Evolutionary conservation across 75 land plant genomes (phyloP), one percentile per base, ranked within the genome.

Genomic region (Ceratopteris richardii): DNA sequence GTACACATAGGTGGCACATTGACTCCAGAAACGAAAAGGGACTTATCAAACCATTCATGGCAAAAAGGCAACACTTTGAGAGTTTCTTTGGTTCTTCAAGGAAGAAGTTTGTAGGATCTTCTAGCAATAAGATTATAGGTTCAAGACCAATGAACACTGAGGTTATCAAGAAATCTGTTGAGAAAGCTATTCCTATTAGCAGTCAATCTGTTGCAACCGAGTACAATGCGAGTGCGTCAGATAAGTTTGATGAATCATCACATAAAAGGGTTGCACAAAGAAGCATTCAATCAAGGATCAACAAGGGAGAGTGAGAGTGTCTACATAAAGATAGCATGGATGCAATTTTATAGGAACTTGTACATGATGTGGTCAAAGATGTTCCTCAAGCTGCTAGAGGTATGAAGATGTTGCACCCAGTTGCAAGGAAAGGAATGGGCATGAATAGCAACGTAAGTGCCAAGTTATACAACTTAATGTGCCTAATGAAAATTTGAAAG

Each of bases 391-490:
- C 80, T 19, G 64, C 67, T 60, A 78, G 72, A 26, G 11, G 20
- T 44, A 78, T 80, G 2, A 52, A 52, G 14, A 2, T 14, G 22
- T 1, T 52, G 23, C 54, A 25, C 5, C 28, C 54, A 52, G 25
- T 52, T 22, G 6, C 24, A 12, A 52, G 25, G 27, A 52, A 26
- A 26, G 28, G 54, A 11, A 11, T 52, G 27, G 28, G 54, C 28
- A 2, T 52, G 0, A 62, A 29, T 22, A 20, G 17, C 14, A 46
- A 37, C 40, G 43, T 54, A 85, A 76, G 61, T 70, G 94, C 14
- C 78, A 74, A 55, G 64, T 88, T 11, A 76, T 93, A 33, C 85
- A 83, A 21, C 77, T 93, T 33, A 54, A 69, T 47, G 44, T 79
- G 60, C 95, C 90, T 57, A 31, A 42, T 29, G 76, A 70, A 12